These are phyloP conservation scores for Wickerhamiella musiphila DNA, from an alignment of 805 yeast genomes.

Conservation along the genomic window DNA sequence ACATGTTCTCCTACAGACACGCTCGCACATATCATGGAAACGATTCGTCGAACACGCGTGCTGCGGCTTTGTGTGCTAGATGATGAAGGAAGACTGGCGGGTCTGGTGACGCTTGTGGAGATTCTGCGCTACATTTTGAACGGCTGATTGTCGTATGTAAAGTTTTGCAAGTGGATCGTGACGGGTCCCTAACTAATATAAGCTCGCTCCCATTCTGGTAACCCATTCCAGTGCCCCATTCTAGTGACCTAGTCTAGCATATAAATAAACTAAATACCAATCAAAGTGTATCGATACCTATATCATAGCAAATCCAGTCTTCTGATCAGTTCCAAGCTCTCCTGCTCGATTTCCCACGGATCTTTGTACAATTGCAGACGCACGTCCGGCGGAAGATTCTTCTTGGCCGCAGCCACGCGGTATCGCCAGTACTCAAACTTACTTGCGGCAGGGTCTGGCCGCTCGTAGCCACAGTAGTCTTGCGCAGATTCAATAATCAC, in stretches of 20 bases:
- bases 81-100: slow-evolving; percentile 54
- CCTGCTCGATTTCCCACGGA: slow-evolving; percentile 26
- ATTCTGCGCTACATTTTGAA: slow-evolving; percentile 44
- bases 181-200: too few species aligned
- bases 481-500: slow-evolving; percentile 15
- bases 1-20: slow-evolving; percentile 83
- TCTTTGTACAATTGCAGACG: slow-evolving; percentile 29
- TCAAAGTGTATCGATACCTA: too few species aligned
- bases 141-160: too few species aligned
- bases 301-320: neutral
- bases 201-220: too few species aligned
- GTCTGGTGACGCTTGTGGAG: slow-evolving; percentile 83
- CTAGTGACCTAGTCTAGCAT: neutral
- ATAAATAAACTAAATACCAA: neutral
- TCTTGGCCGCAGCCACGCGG: slow-evolving; percentile 29
- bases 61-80: slow-evolving; percentile 89
- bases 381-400: slow-evolving; percentile 25
- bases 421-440: slow-evolving; percentile 39
- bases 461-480: slow-evolving; percentile 13
- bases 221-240: slow-evolving; percentile 1
- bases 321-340: slow-evolving; percentile 13
- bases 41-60: slow-evolving; percentile 75
- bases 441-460: slow-evolving; percentile 25
- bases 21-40: slow-evolving; percentile 77
- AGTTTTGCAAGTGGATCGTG: too few species aligned